These are phyloP conservation scores for Trichosanthes cucumerina DNA, from an alignment of 306 rosid genomes.

Conservation along the genomic window DNA sequence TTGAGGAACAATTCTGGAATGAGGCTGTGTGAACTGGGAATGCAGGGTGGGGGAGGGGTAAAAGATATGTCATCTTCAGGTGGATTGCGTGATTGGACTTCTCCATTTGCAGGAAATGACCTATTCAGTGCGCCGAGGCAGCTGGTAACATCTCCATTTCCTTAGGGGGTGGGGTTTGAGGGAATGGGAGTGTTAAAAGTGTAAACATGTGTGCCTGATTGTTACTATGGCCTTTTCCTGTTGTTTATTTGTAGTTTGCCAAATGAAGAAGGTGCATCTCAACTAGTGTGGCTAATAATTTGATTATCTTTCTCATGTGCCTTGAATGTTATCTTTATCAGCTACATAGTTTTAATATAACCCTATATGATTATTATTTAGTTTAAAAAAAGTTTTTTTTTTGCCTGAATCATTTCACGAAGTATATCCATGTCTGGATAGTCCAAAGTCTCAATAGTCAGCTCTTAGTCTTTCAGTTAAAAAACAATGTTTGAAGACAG, in stretches of 20 bases:
- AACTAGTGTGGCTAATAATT: not conserved
- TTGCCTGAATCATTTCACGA: too few species aligned
- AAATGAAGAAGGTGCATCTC: not conserved
- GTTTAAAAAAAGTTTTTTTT: not conserved
- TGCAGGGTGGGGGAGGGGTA: slow-evolving; percentile 59
- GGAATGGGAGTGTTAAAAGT: not conserved
- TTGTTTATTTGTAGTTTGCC: not conserved
- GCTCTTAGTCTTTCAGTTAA: too few species aligned
- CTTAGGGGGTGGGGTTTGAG: slow-evolving; percentile 34
- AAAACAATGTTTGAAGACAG: too few species aligned
- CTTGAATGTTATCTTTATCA: not conserved
- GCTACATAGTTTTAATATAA: not conserved
- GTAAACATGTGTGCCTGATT: not conserved
- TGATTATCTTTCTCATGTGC: not conserved
- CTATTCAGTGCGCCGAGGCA: slow-evolving; percentile 83
- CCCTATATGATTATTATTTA: not conserved
- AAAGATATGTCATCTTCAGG: slow-evolving; percentile 38
- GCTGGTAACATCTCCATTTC: slow-evolving; percentile 93
- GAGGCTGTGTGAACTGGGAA: slow-evolving; percentile 22
- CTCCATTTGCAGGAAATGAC: slow-evolving; percentile 94
- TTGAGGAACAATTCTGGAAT: slow-evolving; percentile 23
- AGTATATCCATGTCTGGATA: too few species aligned
- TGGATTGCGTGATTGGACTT: slow-evolving; percentile 82
- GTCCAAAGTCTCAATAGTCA: too few species aligned
- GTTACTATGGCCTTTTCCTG: not conserved